Percentiles rank a stretch among this genome's conserved stretches.
phyloP scores from a whole-genome alignment of 2,329 filamentous ascomycete species.

The Paraphoma chrysanthemicola region DNA sequence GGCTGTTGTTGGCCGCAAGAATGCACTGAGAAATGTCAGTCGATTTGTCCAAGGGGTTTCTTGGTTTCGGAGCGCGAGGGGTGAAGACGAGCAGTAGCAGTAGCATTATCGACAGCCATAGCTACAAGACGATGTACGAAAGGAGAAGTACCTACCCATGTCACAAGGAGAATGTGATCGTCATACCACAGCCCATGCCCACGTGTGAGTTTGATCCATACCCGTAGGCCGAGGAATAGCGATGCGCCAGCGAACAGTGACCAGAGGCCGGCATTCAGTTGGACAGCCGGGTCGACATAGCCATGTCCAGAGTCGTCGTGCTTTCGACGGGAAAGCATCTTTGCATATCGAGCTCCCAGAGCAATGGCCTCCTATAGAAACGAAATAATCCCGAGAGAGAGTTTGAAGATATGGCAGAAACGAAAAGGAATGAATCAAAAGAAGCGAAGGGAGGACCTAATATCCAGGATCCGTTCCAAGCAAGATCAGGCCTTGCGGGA shows the following conservation, averaged over 20 bases:
- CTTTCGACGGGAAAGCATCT: constrained; percentile 31
- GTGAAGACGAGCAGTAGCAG: too few species aligned
- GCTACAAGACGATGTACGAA: not conserved
- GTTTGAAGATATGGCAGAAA: constrained; percentile 5
- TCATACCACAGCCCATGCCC: constrained; percentile 51
- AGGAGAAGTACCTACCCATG: constrained; percentile 39
- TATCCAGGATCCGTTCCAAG: constrained; percentile 16
- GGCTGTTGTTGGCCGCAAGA: constrained; percentile 51
- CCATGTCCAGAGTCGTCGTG: constrained; percentile 21
- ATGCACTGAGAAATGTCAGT: constrained; percentile 44
- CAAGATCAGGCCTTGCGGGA: constrained; percentile 17
- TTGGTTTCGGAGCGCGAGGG: too few species aligned
- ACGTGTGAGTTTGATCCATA: constrained; percentile 48
- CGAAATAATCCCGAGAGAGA: constrained; percentile 9
- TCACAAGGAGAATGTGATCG: constrained; percentile 47
- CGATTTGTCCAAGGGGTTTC: not conserved
- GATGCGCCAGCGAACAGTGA: constrained; percentile 48
- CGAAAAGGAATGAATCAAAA: not conserved
- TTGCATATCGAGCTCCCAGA: constrained; percentile 21
- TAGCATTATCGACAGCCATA: too few species aligned
- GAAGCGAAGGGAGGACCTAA: constrained; percentile 9
- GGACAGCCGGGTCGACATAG: constrained; percentile 46
- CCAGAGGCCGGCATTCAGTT: constrained; percentile 49
- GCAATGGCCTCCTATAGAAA: constrained; percentile 11
- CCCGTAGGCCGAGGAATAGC: constrained; percentile 42